A percentile compares a stretch with the other conserved stretches of the same genome.
Conservation (phyloP, 2,329 filamentous ascomycete genomes). For the Amylocarpus encephaloides region DNA sequence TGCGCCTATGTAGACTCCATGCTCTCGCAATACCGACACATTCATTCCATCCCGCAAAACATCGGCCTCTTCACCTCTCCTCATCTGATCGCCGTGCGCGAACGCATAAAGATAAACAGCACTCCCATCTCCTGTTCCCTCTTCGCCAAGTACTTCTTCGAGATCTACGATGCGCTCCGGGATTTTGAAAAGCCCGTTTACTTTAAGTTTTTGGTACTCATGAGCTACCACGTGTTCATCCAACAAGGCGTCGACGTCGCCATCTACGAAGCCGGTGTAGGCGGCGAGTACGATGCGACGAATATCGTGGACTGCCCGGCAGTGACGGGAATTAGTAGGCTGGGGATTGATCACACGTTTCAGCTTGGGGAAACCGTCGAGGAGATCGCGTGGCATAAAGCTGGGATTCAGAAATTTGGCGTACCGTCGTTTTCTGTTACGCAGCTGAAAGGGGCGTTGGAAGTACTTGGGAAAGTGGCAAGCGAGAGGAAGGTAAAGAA, state of each 20-base stretch:
- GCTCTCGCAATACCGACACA: conserved; percentile 44
- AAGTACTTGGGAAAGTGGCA: conserved; percentile 45
- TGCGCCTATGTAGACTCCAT: conserved; percentile 63
- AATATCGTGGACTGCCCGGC: conserved; percentile 56
- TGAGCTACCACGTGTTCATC: conserved; percentile 62
- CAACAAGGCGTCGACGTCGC: conserved; percentile 55
- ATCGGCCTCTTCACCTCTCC: conserved; percentile 64
- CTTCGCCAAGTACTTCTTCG: conserved; percentile 62
- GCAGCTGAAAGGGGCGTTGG: conserved; percentile 41
- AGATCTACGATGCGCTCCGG: conserved; percentile 52
- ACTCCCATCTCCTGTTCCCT: conserved; percentile 48
- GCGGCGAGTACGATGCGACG: conserved; percentile 63
- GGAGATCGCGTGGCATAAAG: conserved; percentile 69
- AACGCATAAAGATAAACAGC: conserved; percentile 59
- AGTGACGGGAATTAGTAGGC: conserved; percentile 55
- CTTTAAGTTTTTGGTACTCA: conserved; percentile 56
- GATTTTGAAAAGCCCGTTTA: conserved; percentile 44
- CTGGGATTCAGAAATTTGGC: conserved; percentile 59
- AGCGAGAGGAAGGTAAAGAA: conserved; percentile 41
- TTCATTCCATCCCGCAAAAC: conserved; percentile 23
- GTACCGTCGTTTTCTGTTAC: conserved; percentile 51
- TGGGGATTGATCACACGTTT: conserved; percentile 63
- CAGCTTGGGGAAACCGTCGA: conserved; percentile 56
- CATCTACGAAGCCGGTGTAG: conserved; percentile 61
- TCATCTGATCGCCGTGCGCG: conserved; percentile 60